These are phyloP conservation scores for Yamadazyma epiphylla DNA, from an alignment of 1,139 yeast species.

Conservation along the genomic window DNA sequence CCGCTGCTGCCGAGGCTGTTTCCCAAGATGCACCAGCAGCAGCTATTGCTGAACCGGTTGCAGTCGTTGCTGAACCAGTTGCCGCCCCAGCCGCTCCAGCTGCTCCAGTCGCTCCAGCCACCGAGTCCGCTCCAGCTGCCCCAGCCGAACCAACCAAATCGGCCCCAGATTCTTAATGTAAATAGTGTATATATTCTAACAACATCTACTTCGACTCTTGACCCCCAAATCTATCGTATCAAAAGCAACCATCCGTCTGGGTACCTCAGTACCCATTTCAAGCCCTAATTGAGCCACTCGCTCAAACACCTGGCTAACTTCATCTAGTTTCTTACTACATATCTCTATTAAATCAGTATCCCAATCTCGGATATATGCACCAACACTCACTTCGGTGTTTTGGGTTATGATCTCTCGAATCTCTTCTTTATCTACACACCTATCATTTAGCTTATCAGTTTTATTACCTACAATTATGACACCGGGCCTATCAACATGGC, in stretches of 20 bases:
- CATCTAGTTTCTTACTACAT: conserved; percentile 34
- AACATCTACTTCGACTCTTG: conserved; percentile 4
- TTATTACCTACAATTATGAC: conserved; percentile 57
- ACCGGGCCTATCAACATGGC: conserved; percentile 48
- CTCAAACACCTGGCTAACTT: conserved; percentile 37
- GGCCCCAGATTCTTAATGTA: too few relatives aligned
- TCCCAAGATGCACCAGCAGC: too few relatives aligned
- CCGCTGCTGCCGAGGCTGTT: too few relatives aligned
- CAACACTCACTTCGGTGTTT: conserved; percentile 23
- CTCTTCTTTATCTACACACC: conserved; percentile 41
- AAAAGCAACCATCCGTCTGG: conserved; percentile 26
- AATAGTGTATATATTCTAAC: too few relatives aligned
- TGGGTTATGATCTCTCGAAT: conserved; percentile 37
- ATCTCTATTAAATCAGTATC: conserved; percentile 41
- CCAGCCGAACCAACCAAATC: too few relatives aligned
- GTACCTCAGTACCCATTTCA: conserved; percentile 13
- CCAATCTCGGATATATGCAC: conserved; percentile 37
- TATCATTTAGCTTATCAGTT: conserved; percentile 33
- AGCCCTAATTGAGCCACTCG: conserved; percentile 44
- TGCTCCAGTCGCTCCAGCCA: too few relatives aligned
- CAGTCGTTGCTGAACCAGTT: too few relatives aligned
- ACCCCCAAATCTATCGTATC: conserved; percentile 34
- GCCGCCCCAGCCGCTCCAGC: too few relatives aligned
- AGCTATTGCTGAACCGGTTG: too few relatives aligned
- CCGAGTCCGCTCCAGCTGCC: too few relatives aligned